These are phyloP conservation scores for Butyriboletus regius DNA, from an alignment of 1,284 basidiomycete species.

Conservation along the genomic window DNA sequence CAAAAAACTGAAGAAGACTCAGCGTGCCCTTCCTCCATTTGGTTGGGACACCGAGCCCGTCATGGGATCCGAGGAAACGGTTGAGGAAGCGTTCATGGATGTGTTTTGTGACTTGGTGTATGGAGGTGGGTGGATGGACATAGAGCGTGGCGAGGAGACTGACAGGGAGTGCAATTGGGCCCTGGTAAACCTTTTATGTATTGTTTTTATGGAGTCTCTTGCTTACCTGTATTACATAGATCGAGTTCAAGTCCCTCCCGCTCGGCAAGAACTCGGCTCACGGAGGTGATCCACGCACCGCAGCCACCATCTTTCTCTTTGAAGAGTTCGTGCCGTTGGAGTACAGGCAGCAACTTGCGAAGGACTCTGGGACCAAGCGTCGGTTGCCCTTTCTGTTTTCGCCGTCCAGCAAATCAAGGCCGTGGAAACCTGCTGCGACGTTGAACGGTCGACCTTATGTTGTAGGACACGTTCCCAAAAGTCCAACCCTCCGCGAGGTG, in stretches of 20 bases:
- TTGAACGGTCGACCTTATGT: conserved; percentile 70
- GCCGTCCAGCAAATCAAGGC: conserved; percentile 40
- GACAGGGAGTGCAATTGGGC: conserved; percentile 86
- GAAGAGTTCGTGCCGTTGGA: conserved; percentile 84
- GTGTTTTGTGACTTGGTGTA: conserved; percentile 80
- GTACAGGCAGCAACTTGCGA: conserved; percentile 69
- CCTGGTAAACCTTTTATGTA: conserved; percentile 52
- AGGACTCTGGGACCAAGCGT: conserved; percentile 38
- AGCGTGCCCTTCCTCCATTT: conserved; percentile 72
- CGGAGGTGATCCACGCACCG: conserved; percentile 46
- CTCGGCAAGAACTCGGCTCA: conserved; percentile 24
- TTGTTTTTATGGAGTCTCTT: neutral
- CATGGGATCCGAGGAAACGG: conserved; percentile 60
- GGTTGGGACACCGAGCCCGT: conserved; percentile 80
- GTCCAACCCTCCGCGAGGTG: conserved; percentile 55
- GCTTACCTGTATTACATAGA: conserved; percentile 43
- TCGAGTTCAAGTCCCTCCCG: conserved; percentile 74
- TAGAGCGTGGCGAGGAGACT: conserved; percentile 62
- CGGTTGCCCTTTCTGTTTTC: conserved; percentile 48
- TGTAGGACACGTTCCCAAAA: conserved; percentile 58
- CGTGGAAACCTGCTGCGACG: conserved; percentile 71
- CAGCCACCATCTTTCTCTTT: conserved; percentile 64
- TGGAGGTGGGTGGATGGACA: conserved; percentile 71
- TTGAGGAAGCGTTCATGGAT: conserved; percentile 82
- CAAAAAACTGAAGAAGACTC: conserved; percentile 73